Base-by-base conservation (phyloP, 305 asterid genomes). In the Withania somnifera region DNA sequence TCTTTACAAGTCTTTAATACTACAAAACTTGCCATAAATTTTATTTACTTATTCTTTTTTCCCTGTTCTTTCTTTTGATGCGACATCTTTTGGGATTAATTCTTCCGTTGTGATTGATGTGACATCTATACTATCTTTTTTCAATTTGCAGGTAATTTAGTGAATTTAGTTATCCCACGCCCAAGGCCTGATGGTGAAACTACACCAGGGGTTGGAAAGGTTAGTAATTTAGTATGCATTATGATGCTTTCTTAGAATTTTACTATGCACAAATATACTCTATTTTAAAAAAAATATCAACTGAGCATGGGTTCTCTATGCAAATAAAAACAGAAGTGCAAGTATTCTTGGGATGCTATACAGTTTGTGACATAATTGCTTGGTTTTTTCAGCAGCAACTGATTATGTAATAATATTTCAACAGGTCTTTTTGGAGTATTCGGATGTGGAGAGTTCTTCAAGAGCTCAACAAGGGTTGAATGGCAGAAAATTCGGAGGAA, bases 401-500 rank as follows among this genome's bases (percentile, higher is more conserved):
- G 8, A 32, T 64, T 11, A n/a, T n/a, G n/a, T n/a, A n/a, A 45
- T 45, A 71, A 22, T 45, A 71, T 24, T 71, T 14, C 22, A 14
- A 73, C 22, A 94, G 99, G 99, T 95, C 17, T 95, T 91, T 87
- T 85, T 94, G 89, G 99, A 95, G 91, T 95, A 92, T 73, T 88
- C 85, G 0, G 99, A 95, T 83, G 84, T 89, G 30, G 98, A 94
- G 54, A 83, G 98, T 79, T 87, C 98, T 22, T 78, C 87, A 1
- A 96, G 90, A 88, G 99, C 99, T 80, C 91, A 95, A n/a, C 92
- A 88, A 87, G 97, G 94, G 22, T 82, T 96, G 84, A 88, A 93
- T 53, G 99, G 99, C 66, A 91, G 99, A 79, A 94, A 91, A 88
- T 96, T 96, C 26, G 99, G 98, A 9, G 98, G 97, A 57, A 96